A percentile compares a stretch with the other conserved stretches of the same genome.
Conservation (phyloP, 192 early-diverging fungal species). For the Coemansia sp. region DNA sequence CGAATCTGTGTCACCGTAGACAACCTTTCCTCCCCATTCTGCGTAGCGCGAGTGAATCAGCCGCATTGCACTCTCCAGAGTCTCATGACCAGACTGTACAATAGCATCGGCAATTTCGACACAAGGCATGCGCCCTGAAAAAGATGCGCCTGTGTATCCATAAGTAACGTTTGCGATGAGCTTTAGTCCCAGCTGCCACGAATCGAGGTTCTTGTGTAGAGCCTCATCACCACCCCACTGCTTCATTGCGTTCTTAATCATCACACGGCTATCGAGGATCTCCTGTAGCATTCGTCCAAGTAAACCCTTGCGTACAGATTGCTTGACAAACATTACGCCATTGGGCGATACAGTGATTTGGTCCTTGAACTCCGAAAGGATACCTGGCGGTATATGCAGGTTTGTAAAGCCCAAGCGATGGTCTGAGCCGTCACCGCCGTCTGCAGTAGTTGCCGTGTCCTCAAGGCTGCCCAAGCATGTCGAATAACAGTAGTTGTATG, state of each 20-base stretch:
- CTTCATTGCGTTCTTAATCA: constrained; percentile 88
- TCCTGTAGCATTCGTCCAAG: constrained; percentile 82
- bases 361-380: constrained; percentile 65
- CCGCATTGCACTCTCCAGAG: constrained; percentile 70
- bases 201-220: constrained; percentile 69
- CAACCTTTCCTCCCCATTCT: constrained; percentile 76
- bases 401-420: constrained; percentile 66
- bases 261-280: constrained; percentile 83
- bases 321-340: constrained; percentile 83
- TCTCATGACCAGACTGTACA: constrained; percentile 81
- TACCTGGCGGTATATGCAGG: constrained; percentile 59
- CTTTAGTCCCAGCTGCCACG: constrained; percentile 84
- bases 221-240: constrained; percentile 39
- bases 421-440: constrained; percentile 23
- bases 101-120: constrained; percentile 90
- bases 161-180: constrained; percentile 93
- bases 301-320: constrained; percentile 73
- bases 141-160: constrained; percentile 81
- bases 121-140: constrained; percentile 88
- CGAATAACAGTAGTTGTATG: constrained; percentile 93
- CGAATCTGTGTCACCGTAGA: constrained; percentile 94
- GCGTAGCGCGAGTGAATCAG: constrained; percentile 59
- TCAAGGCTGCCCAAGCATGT: constrained; percentile 76
- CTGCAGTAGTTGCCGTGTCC: background rate
- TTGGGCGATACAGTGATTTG: constrained; percentile 79